Percentiles rank a stretch among this genome's conserved stretches.
Conservation (phyloP, 2,329 filamentous ascomycete genomes). For the Hypoxylon sp. region DNA sequence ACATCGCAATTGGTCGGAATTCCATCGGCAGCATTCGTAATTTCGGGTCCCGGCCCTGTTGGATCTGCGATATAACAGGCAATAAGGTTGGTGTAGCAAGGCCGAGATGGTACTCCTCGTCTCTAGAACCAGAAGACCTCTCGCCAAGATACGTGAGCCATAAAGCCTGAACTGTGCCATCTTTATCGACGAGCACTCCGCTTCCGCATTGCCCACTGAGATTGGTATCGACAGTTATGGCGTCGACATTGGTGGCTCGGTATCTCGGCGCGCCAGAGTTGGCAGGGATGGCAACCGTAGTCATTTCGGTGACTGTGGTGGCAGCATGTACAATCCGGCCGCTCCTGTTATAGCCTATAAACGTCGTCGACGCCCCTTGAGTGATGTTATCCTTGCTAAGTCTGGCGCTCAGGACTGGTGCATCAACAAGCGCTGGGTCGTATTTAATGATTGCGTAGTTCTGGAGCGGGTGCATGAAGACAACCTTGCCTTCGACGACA, state of each 20-base stretch:
- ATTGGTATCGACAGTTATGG: slow-evolving; percentile 95
- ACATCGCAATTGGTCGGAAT: slow-evolving; percentile 95
- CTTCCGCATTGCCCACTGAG: slow-evolving; percentile 93
- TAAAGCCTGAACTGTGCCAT: slow-evolving; percentile 92
- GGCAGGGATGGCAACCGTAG: slow-evolving; percentile 94
- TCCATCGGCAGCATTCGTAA: slow-evolving; percentile 94
- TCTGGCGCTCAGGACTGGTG: slow-evolving; percentile 89
- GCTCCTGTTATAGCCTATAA: slow-evolving; percentile 98
- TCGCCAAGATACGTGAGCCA: slow-evolving; percentile 98
- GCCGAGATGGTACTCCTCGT: slow-evolving; percentile 96
- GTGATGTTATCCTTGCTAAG: slow-evolving; percentile 86
- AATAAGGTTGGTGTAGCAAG: slow-evolving; percentile 89
- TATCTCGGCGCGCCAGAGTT: slow-evolving; percentile 93
- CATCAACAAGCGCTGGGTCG: slow-evolving; percentile 91
- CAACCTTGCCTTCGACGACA: slow-evolving; percentile 91
- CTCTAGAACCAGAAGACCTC: slow-evolving; percentile 82
- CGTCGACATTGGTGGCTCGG: slow-evolving; percentile 94
- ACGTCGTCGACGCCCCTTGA: slow-evolving; percentile 94
- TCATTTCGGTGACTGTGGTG: slow-evolving; percentile 96
- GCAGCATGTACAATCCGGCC: slow-evolving; percentile 93
- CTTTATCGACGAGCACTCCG: slow-evolving; percentile 88
- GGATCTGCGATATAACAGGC: slow-evolving; percentile 89
- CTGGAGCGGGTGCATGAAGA: slow-evolving; percentile 96
- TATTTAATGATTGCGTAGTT: slow-evolving; percentile 98
- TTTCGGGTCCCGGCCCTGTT: slow-evolving; percentile 81